Base-by-base conservation (phyloP, 805 yeast genomes). In the Hanseniaspora nectarophila region DNA sequence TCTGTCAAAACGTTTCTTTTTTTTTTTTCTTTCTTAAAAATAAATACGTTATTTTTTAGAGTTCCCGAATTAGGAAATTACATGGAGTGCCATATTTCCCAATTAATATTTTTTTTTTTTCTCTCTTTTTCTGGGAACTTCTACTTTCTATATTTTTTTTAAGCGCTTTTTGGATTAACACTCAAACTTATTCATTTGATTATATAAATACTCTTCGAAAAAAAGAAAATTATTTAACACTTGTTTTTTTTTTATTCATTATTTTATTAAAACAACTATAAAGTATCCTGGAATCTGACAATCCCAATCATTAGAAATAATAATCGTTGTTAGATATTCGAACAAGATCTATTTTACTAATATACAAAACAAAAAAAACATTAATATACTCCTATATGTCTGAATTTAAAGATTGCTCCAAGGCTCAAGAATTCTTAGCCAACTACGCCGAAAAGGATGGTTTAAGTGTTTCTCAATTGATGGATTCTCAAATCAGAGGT, bases 401-500 rank as follows among this genome's bases (percentile, higher is more conserved):
- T 24, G 43, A 43, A 43, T 58, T 54, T 60, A 66, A 66, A 65
- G 77, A 77, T 61, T 63, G 64, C 59, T 57, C 82, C 38, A 73
- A 75, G 58, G 97, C 97, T 59, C 63, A 82, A 56, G 78, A 80
- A 54, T 74, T 73, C 65, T 76, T 92, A 59, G 68, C 76, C 56
- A 67, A 76, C 56, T 90, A 86, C 75, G 57, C 75, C 54, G 68
- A 73, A 61, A 80, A 76, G 66, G 98, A 92, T 68, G 98, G 98
- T 58, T 76, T 92, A 59, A 81, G 84, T 57, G 83, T 85, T 62
- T 73, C 78, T 55, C 77, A 84, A 59, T 78, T 92, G 69, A 85
- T 92, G 84, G 95, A 92, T 73, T 87, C 97, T 48, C 73, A 78
- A 60, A 68, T 73, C 61, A 83, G 92, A 72, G 98, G 98, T 69